Percentiles rank a stretch among this genome's conserved stretches.
Evolutionary conservation across 106 monocot species (phyloP).

Genomic region (Alisma plantagoaquatica): DNA sequence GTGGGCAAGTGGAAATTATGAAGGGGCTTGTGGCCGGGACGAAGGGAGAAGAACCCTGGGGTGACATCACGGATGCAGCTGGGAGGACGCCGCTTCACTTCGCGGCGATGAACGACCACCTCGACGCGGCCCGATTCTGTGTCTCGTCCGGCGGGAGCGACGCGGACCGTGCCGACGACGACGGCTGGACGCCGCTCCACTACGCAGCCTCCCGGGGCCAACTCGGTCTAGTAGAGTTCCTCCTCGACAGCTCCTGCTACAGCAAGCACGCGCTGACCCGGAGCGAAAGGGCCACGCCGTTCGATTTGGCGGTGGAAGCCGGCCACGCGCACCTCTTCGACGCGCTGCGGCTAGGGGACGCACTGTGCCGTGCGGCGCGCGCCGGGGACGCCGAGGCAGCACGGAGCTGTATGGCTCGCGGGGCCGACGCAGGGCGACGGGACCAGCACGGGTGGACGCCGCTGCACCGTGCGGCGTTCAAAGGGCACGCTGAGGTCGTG

Average conservation of each 20-base stretch:
- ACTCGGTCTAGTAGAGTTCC: conserved; percentile 5
- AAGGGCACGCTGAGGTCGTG: conserved; percentile 16
- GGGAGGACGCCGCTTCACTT: conserved; percentile 25
- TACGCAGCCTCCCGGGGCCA: conserved; percentile 20
- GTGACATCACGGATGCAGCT: conserved; percentile 1
- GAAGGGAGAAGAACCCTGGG: too few species aligned
- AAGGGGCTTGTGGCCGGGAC: neutral
- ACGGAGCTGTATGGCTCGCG: neutral
- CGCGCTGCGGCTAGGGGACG: conserved; percentile 10
- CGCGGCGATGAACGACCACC: conserved; percentile 14
- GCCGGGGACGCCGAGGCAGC: conserved; percentile 1
- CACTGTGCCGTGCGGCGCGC: conserved; percentile 7
- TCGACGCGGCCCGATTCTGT: conserved; percentile 17
- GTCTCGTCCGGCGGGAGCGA: conserved; percentile 18
- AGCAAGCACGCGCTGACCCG: conserved; percentile 10
- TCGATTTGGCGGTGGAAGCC: conserved; percentile 27
- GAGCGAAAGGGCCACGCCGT: conserved; percentile 14
- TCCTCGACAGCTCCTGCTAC: conserved; percentile 3
- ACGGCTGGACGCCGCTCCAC: conserved; percentile 35
- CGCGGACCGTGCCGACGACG: conserved; percentile 15
- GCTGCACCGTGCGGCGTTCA: conserved; percentile 26
- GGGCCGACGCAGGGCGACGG: conserved; percentile 7
- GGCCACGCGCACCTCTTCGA: conserved; percentile 15
- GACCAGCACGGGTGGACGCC: conserved; percentile 41
- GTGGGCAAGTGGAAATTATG: conserved; percentile 14